Evolutionary conservation across 495 filamentous ascomycete species (phyloP).

Genomic region (Daldinia caldariorum): DNA sequence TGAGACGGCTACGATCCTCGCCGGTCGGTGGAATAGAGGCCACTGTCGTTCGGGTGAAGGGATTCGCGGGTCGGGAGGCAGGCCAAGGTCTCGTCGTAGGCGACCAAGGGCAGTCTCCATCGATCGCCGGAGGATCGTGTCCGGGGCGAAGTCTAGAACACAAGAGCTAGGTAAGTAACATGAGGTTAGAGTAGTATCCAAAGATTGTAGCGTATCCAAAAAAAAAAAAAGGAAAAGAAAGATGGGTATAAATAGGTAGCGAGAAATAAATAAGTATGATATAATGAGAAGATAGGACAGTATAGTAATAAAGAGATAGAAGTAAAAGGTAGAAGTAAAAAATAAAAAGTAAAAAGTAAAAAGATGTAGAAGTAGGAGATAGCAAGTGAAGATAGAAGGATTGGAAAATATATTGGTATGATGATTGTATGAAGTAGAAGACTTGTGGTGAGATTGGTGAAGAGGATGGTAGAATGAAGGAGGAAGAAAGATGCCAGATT

Average conservation of each 20-base stretch:
- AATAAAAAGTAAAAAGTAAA: too few species aligned
- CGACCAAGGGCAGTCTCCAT: constrained; percentile 7
- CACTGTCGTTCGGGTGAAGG: background rate
- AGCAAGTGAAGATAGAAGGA: too few species aligned
- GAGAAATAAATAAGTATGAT: too few species aligned
- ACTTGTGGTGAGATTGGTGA: background rate
- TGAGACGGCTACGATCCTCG: constrained; percentile 2
- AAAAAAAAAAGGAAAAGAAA: too few species aligned
- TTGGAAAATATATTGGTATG: too few species aligned
- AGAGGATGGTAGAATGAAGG: background rate
- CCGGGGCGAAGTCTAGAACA: background rate
- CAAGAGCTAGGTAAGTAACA: background rate
- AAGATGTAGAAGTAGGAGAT: too few species aligned
- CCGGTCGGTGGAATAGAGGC: constrained; percentile 1
- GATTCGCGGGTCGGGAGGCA: constrained; percentile 12
- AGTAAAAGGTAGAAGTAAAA: too few species aligned
- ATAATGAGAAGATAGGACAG: too few species aligned
- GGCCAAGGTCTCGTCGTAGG: constrained; percentile 9
- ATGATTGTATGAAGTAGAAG: background rate
- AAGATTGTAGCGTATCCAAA: background rate
- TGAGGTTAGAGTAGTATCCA: background rate
- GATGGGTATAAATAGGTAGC: too few species aligned
- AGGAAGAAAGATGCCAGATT: background rate
- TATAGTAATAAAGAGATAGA: too few species aligned
- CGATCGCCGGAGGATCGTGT: constrained; percentile 23